Evolutionary conservation across 495 filamentous ascomycete genomes (phyloP).

Genomic region (Penicillium ucsense): DNA sequence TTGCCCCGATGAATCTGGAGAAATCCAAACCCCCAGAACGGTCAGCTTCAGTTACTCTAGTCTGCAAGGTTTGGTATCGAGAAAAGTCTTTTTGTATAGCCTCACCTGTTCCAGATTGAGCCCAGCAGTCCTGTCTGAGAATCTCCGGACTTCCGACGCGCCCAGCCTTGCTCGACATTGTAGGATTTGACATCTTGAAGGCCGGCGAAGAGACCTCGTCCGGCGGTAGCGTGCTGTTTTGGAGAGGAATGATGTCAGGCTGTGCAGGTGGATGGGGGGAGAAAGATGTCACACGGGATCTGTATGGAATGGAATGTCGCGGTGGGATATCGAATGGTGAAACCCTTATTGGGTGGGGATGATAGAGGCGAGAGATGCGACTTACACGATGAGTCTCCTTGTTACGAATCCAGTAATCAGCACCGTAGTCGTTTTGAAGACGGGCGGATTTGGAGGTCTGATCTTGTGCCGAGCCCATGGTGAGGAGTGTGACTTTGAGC

Average conservation of each 20-base stretch:
- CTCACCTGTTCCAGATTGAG: constrained; percentile 11
- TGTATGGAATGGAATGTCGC: too few relatives aligned
- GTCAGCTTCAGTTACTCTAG: not conserved
- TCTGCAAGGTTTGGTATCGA: too few relatives aligned
- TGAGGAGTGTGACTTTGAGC: not conserved
- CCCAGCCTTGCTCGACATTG: constrained; percentile 35
- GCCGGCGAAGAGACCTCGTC: constrained; percentile 37
- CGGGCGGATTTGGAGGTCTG: constrained; percentile 12
- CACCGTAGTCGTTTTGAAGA: constrained; percentile 32
- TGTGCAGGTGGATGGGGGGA: too few relatives aligned
- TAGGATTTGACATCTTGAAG: constrained; percentile 37
- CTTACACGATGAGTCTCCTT: constrained; percentile 15
- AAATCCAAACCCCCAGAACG: not conserved
- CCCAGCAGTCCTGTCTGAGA: constrained; percentile 8
- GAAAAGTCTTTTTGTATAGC: constrained; percentile 3
- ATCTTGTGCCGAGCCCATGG: constrained; percentile 1
- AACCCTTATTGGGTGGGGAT: not conserved
- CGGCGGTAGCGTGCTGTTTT: constrained; percentile 24
- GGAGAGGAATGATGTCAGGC: too few relatives aligned
- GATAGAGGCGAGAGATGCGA: not conserved
- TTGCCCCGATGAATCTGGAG: constrained; percentile 9
- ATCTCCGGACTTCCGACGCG: constrained; percentile 14
- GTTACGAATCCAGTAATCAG: constrained; percentile 30
- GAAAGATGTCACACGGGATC: too few relatives aligned
- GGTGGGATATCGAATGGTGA: too few relatives aligned